These are phyloP conservation scores for Cryptococcus sp. DNA, from an alignment of 1,284 basidiomycete genomes.

Conservation along the genomic window DNA sequence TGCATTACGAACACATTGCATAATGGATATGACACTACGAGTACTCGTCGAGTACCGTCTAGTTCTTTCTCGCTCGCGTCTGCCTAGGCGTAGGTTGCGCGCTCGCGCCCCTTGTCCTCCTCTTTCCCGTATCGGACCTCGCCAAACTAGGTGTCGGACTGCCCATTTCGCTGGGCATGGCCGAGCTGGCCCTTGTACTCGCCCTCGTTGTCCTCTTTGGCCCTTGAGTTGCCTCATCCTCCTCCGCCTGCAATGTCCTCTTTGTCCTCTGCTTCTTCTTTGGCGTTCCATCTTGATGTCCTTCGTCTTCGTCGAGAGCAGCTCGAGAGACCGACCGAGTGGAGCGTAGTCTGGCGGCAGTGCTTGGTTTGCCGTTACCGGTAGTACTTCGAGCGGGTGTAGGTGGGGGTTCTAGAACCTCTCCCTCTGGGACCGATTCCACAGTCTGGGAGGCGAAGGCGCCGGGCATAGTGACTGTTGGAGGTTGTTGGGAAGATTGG, in stretches of 20 bases:
- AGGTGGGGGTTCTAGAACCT: not conserved
- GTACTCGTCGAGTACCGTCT: not conserved
- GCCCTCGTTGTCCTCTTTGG: constrained; percentile 18
- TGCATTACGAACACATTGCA: too few species aligned
- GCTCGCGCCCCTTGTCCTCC: not conserved
- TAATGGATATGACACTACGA: too few species aligned
- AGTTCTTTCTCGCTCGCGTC: constrained; percentile 15
- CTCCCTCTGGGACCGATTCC: constrained; percentile 2
- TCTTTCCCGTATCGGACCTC: not conserved
- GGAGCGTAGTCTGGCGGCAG: constrained; percentile 9
- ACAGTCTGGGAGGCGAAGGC: not conserved
- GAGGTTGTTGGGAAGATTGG: not conserved
- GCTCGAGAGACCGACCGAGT: constrained; percentile 32
- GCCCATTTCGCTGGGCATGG: constrained; percentile 22
- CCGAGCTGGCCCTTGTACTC: constrained; percentile 13
- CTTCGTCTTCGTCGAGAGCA: constrained; percentile 19
- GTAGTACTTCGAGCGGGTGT: not conserved
- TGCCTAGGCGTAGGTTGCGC: constrained; percentile 7
- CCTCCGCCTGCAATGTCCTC: constrained; percentile 16
- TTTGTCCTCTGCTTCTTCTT: constrained; percentile 6
- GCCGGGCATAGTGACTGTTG: constrained; percentile 5
- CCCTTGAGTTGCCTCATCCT: not conserved
- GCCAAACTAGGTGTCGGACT: constrained; percentile 39
- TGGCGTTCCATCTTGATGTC: constrained; percentile 6
- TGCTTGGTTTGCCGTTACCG: not conserved